phyloP scores from a whole-genome alignment of 2,329 filamentous ascomycete species.

The Aspergillus aculeatus region DNA sequence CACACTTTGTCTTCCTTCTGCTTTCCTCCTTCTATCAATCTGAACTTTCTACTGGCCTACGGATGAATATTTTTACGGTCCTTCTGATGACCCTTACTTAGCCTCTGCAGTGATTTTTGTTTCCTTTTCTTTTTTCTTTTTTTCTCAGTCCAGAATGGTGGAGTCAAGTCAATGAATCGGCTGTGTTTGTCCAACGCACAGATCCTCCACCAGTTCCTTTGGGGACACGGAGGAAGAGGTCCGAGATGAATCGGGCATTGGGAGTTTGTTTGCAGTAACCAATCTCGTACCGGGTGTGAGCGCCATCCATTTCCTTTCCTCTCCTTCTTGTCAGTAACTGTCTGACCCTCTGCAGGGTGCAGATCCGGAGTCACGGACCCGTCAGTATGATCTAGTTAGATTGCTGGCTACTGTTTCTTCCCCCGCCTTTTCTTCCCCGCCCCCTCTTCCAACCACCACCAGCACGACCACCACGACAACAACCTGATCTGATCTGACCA shows the following conservation, averaged over 20 bases:
- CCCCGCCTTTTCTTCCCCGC: slow-evolving; percentile 9
- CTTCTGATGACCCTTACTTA: no score
- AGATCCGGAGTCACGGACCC: slow-evolving; percentile 11
- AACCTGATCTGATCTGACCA: background rate
- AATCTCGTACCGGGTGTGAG: background rate
- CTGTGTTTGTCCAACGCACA: background rate
- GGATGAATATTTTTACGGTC: no score
- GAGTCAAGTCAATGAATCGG: background rate
- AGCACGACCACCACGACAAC: background rate
- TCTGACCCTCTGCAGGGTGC: no score
- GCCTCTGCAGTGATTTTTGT: no score
- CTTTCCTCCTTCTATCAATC: no score
- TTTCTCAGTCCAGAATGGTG: no score
- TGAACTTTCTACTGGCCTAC: no score
- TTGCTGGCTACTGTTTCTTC: background rate
- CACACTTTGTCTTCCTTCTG: no score
- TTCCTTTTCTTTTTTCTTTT: no score
- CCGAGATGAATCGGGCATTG: background rate
- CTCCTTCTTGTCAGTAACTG: no score
- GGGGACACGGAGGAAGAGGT: background rate
- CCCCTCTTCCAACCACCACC: background rate
- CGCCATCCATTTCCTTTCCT: background rate
- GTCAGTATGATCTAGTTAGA: background rate
- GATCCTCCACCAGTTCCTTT: background rate
- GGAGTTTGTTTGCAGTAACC: background rate